Base-by-base conservation (phyloP, 768 basidiomycete genomes). In the Tulasnella calospora region DNA sequence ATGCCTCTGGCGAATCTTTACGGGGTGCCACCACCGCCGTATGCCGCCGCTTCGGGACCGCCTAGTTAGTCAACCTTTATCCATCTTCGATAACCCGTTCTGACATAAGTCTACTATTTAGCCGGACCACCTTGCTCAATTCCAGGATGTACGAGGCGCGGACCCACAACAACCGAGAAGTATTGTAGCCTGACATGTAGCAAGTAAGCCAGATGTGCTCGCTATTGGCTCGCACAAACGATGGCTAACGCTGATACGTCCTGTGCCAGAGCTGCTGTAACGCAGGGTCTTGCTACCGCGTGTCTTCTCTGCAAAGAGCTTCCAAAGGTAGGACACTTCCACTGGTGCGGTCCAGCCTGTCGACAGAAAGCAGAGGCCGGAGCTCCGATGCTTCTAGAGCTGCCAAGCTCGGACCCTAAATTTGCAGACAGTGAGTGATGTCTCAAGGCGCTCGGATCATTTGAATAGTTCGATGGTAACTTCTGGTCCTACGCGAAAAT, bases 381-480 rank as follows among this genome's bases (percentile, higher is more conserved):
- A 40, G 75, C 75, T 40, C 75, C 75, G 30, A 33, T 76, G n/a
- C 61, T 76, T 23, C 2, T 76, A 3, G 55, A 76, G 21, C 12
- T 76, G 27, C 75, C 75, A 30, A 76, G 2, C 3, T 51, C 74
- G 46, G 74, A 76, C 36, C 74, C 74, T 8, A 47, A 51, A 23
- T 76, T 76, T 33, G n/a, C 74, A 17, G 74, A 76, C 35, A 51
- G 74, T 76, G 35, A 38, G 74, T 76, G 30, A 15, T 13, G 13
- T 35, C 9, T 23, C 33, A 23, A 10, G 23, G 33, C 9, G 19
- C 51, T 40, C 7, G 35, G 17, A 30, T 5, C 30, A 12, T 21
- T 51, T 47, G 17, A 21, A 47, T 21, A 7, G 46, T 23, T 47
- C 8, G 21, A 35, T 67, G 33, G 7, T 41, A 17, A 4, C n/a